phyloP scores from a whole-genome alignment of 257 asterid species.

The Plantago ovata region DNA sequence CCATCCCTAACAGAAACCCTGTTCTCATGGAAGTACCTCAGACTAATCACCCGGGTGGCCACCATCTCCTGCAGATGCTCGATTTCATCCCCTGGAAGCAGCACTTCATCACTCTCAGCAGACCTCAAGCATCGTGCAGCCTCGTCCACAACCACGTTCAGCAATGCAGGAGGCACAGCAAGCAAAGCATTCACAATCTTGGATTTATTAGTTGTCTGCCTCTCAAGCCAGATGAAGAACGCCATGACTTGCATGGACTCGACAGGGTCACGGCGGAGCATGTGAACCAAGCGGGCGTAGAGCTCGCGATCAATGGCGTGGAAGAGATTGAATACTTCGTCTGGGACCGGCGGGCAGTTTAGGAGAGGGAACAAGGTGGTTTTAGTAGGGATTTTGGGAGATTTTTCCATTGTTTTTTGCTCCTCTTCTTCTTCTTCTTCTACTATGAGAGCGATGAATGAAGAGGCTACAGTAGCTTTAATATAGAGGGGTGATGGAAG shows the following conservation, averaged over 20 bases:
- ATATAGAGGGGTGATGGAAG: background rate
- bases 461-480: background rate
- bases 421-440: too few species aligned
- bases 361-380: constrained; percentile 19
- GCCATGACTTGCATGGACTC: constrained; percentile 53
- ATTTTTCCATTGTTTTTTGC: too few species aligned
- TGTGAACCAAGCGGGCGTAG: constrained; percentile 25
- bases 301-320: constrained; percentile 51
- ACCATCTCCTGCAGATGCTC: constrained; percentile 27
- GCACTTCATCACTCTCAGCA: constrained; percentile 22
- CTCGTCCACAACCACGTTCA: constrained; percentile 41
- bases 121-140: constrained; percentile 36
- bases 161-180: constrained; percentile 24
- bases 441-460: too few species aligned
- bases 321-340: constrained; percentile 45
- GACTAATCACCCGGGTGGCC: constrained; percentile 11
- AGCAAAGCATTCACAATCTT: constrained; percentile 27
- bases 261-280: constrained; percentile 42
- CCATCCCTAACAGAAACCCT: constrained; percentile 31
- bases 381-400: constrained; percentile 5
- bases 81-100: background rate
- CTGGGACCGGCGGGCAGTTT: constrained; percentile 27
- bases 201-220: constrained; percentile 14
- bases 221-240: constrained; percentile 58
- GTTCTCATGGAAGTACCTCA: constrained; percentile 33